Evolutionary conservation across 2,329 filamentous ascomycete genomes (phyloP).

Genomic region (Grosmannia serpens): DNA sequence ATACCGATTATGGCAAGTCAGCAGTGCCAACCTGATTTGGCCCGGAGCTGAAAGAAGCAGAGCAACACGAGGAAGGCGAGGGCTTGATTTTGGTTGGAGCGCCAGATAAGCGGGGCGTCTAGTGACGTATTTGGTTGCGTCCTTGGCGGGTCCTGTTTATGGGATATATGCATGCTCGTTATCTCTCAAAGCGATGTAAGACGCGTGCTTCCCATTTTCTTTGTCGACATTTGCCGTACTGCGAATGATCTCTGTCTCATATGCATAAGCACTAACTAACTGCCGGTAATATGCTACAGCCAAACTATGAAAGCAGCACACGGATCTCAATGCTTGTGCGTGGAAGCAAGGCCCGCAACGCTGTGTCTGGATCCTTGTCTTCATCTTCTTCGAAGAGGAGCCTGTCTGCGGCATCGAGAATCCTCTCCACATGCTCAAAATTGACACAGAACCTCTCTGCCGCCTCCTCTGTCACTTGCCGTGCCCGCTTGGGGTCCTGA

Average conservation of each 20-base stretch:
- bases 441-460: constrained; percentile 74
- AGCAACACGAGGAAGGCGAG: neutral
- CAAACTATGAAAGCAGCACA: constrained; percentile 39
- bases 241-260: no score
- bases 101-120: neutral
- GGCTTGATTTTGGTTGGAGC: neutral
- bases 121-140: neutral
- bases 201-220: neutral
- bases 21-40: neutral
- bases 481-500: constrained; percentile 58
- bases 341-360: constrained; percentile 38
- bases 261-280: neutral
- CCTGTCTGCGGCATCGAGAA: constrained; percentile 33
- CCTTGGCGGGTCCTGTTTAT: neutral
- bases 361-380: constrained; percentile 14
- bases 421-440: constrained; percentile 54
- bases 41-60: neutral
- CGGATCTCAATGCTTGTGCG: constrained; percentile 49
- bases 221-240: no score
- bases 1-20: neutral
- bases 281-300: neutral
- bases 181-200: neutral
- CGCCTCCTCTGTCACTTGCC: constrained; percentile 70
- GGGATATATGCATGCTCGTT: neutral
- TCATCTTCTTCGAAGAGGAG: constrained; percentile 15